These are phyloP conservation scores for Casuarina equisetifolia DNA, from an alignment of 306 rosid genomes.

Conservation along the genomic window DNA sequence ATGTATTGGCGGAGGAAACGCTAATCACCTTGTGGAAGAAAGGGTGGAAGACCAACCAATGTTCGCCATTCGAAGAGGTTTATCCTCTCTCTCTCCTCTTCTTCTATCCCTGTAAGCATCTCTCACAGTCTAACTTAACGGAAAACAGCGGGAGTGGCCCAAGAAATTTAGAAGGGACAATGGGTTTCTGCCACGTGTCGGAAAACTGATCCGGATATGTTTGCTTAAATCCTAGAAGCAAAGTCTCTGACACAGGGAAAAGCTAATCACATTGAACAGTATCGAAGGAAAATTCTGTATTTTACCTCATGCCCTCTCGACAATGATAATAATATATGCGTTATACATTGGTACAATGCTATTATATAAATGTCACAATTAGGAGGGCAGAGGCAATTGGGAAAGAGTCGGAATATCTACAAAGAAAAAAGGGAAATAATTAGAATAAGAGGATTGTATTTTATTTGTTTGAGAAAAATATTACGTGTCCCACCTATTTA, in stretches of 20 bases:
- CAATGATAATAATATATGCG: too few species aligned
- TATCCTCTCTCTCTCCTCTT: constrained; percentile 21
- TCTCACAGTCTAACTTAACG: not conserved
- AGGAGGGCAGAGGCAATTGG: too few species aligned
- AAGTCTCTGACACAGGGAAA: not conserved
- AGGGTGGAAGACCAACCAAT: constrained; percentile 47
- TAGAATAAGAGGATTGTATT: too few species aligned
- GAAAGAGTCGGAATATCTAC: too few species aligned
- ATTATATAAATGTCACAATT: too few species aligned
- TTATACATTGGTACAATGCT: too few species aligned
- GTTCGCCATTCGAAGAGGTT: constrained; percentile 59
- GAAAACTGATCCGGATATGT: constrained; percentile 22
- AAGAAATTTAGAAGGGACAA: constrained; percentile 60
- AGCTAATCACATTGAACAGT: not conserved
- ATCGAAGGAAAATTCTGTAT: not conserved
- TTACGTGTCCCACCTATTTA: too few species aligned
- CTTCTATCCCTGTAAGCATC: not conserved
- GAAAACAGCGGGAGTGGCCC: constrained; percentile 40
- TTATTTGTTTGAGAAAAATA: too few species aligned
- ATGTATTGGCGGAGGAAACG: not conserved
- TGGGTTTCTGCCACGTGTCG: constrained; percentile 57
- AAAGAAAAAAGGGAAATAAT: too few species aligned
- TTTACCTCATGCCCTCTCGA: too few species aligned
- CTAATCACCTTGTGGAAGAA: constrained; percentile 54
- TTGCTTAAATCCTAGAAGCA: constrained; percentile 2